These are phyloP conservation scores for Paramecium primaurelia DNA, from an alignment of 73 alveolate species.

Conservation along the genomic window DNA sequence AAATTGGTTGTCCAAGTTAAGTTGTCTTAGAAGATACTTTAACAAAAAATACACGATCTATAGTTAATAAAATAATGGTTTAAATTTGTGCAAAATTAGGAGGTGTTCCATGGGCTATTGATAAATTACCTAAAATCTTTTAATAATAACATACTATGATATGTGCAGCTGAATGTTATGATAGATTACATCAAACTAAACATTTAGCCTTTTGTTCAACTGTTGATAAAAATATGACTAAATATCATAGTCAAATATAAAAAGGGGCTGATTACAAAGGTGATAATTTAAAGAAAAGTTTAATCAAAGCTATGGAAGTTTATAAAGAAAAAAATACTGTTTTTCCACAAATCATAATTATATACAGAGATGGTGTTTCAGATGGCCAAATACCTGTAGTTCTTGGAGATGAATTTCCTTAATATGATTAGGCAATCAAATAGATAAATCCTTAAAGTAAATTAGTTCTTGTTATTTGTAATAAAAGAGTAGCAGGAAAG, in stretches of 20 bases:
- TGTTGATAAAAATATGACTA: slow-evolving; percentile 64
- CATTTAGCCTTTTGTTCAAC: slow-evolving; percentile 76
- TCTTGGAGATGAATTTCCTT: slow-evolving; percentile 66
- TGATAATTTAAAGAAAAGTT: background rate
- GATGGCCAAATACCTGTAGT: slow-evolving; percentile 71
- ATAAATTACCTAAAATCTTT: slow-evolving; percentile 74
- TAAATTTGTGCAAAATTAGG: slow-evolving; percentile 95
- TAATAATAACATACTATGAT: slow-evolving; percentile 82
- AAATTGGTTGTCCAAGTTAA: background rate
- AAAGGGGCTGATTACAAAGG: slow-evolving; percentile 68
- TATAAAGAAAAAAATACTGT: background rate
- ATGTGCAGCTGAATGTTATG: slow-evolving; percentile 80
- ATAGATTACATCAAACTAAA: slow-evolving; percentile 60
- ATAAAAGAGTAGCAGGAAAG: slow-evolving; percentile 72
- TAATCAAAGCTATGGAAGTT: background rate
- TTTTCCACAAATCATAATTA: slow-evolving; percentile 47
- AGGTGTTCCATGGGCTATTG: slow-evolving; percentile 97
- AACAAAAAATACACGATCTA: slow-evolving; percentile 71
- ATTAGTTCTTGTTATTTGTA: background rate
- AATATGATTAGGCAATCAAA: slow-evolving; percentile 64
- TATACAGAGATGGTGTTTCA: slow-evolving; percentile 82
- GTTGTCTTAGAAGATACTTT: background rate
- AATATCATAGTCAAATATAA: slow-evolving; percentile 60
- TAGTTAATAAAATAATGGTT: slow-evolving; percentile 86
- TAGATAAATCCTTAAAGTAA: background rate